These are phyloP conservation scores for Encephalitozoon intestinalis DNA, from an alignment of 371 early-diverging fungal genomes.

Conservation along the genomic window DNA sequence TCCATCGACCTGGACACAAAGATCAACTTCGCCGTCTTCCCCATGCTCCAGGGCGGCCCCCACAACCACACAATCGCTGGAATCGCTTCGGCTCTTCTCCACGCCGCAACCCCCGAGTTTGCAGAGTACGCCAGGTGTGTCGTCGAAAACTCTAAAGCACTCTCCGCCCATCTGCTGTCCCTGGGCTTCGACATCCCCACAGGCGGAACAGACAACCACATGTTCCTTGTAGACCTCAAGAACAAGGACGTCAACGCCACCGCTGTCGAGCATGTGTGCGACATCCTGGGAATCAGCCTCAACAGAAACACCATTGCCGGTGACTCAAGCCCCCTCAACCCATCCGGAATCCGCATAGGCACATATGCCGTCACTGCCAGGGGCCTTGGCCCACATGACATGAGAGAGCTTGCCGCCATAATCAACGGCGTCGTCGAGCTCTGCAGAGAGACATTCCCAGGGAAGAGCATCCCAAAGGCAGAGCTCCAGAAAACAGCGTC, in stretches of 20 bases:
- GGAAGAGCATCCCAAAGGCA: neutral
- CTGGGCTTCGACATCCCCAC: constrained; percentile 70
- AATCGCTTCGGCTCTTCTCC: constrained; percentile 84
- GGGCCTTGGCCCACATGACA: constrained; percentile 75
- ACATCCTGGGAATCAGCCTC: constrained; percentile 75
- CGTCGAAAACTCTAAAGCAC: constrained; percentile 72
- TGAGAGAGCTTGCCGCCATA: constrained; percentile 71
- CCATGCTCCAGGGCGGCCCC: constrained; percentile 95
- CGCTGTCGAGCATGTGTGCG: constrained; percentile 71
- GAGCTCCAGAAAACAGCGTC: neutral
- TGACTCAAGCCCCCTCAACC: constrained; percentile 81
- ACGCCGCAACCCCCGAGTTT: constrained; percentile 74
- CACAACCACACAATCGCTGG: constrained; percentile 98
- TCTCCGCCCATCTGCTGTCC: constrained; percentile 68
- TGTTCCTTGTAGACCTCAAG: constrained; percentile 19
- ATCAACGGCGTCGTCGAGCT: constrained; percentile 79
- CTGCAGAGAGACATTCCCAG: constrained; percentile 65
- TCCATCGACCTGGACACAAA: constrained; percentile 77
- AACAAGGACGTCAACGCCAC: neutral
- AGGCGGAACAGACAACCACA: constrained; percentile 76
- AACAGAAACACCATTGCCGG: constrained; percentile 97
- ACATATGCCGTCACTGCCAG: constrained; percentile 86
- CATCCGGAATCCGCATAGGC: constrained; percentile 83
- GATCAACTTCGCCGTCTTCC: constrained; percentile 93
- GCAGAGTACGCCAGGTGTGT: constrained; percentile 79